phyloP scores from a whole-genome alignment of 2,329 filamentous ascomycete genomes.

The Dactylellina leptospora region DNA sequence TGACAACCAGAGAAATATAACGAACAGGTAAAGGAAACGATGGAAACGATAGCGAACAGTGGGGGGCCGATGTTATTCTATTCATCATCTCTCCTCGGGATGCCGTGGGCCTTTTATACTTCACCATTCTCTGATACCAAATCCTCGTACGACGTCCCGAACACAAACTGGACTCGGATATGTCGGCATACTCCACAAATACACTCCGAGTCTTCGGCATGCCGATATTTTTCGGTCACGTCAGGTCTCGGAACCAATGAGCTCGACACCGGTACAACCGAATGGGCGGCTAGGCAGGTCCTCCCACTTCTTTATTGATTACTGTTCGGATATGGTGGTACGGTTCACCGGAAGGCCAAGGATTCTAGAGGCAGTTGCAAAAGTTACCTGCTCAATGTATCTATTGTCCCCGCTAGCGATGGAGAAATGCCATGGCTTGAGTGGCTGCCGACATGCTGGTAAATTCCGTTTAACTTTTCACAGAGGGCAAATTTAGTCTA shows the following conservation, averaged over 20 bases:
- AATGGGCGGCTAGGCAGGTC: slow-evolving; percentile 33
- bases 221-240: slow-evolving; percentile 1
- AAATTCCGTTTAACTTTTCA: too few species aligned
- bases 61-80: not conserved
- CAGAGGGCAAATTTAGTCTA: too few species aligned
- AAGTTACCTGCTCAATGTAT: too few species aligned
- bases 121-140: not conserved
- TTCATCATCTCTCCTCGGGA: slow-evolving; percentile 2
- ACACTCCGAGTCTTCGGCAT: slow-evolving; percentile 16
- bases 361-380: too few species aligned
- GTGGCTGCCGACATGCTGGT: too few species aligned
- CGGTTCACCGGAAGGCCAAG: slow-evolving; percentile 17
- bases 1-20: not conserved
- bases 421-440: too few species aligned
- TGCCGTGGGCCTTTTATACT: slow-evolving; percentile 28
- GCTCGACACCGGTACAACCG: slow-evolving; percentile 20
- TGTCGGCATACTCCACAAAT: not conserved
- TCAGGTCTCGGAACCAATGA: not conserved
- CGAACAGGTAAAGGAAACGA: slow-evolving; percentile 7
- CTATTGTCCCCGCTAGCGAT: too few species aligned
- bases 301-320: not conserved
- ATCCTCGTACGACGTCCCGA: slow-evolving; percentile 3
- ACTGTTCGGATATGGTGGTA: not conserved
- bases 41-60: not conserved
- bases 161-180: slow-evolving; percentile 5